Conservation (phyloP, 2,329 filamentous ascomycete genomes). For the Xylaria sp. region DNA sequence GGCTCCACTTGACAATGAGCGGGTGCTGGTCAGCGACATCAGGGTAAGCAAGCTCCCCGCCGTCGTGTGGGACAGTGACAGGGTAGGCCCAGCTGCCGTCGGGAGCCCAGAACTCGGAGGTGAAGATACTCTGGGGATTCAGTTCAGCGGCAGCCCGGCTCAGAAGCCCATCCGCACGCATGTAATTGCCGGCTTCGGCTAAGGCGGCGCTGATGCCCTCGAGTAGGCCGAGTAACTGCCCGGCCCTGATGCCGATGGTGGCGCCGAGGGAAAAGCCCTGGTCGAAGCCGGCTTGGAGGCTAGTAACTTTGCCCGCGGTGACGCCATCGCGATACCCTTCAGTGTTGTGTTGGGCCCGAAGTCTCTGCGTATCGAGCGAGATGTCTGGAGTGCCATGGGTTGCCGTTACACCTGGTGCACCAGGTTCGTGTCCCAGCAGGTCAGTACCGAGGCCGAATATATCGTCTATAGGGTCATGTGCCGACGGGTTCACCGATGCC, state of each 20-base stretch:
- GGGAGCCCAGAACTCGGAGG: conserved; percentile 71
- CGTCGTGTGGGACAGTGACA: conserved; percentile 52
- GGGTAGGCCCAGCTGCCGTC: conserved; percentile 79
- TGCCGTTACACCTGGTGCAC: not conserved
- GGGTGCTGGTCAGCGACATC: conserved; percentile 77
- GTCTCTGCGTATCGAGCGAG: conserved; percentile 74
- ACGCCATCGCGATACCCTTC: conserved; percentile 93
- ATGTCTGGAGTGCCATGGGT: conserved; percentile 46
- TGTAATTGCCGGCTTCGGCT: conserved; percentile 43
- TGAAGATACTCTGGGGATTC: conserved; percentile 71
- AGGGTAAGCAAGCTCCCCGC: conserved; percentile 57
- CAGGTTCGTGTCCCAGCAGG: not conserved
- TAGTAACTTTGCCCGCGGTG: conserved; percentile 76
- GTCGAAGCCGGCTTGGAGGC: conserved; percentile 90
- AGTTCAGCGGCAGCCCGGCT: conserved; percentile 68
- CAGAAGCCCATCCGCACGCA: conserved; percentile 52
- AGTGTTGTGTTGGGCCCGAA: conserved; percentile 81
- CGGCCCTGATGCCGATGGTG: conserved; percentile 78
- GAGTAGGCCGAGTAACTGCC: conserved; percentile 79
- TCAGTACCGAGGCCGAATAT: conserved; percentile 28
- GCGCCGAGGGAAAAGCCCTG: conserved; percentile 89
- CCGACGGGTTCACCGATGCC: conserved; percentile 14
- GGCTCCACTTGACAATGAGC: conserved; percentile 71
- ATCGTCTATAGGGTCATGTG: conserved; percentile 29
- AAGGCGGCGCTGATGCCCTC: conserved; percentile 74